Conservation (phyloP, 805 yeast species). For the Cyberlindnera japonica region DNA sequence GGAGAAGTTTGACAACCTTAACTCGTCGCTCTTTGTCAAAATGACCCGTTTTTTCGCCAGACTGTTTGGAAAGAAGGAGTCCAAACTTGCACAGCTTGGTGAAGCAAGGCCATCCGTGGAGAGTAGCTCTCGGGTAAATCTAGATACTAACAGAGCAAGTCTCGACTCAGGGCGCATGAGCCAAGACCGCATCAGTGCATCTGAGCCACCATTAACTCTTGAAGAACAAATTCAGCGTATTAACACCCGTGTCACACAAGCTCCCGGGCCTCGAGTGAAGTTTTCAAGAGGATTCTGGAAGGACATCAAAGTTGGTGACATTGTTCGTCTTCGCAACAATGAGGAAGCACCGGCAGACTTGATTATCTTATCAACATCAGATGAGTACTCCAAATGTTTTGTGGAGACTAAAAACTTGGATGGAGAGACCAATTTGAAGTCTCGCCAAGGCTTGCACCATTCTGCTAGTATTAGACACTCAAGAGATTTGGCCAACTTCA, state of each 20-base stretch:
- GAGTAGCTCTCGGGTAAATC: conserved; percentile 8
- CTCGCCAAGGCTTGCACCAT: conserved; percentile 64
- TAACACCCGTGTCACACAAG: conserved; percentile 1
- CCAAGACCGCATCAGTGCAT: neutral
- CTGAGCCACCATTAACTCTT: conserved; percentile 3
- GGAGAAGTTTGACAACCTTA: conserved; percentile 62
- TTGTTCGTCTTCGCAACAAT: conserved; percentile 63
- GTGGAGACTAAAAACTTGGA: conserved; percentile 80
- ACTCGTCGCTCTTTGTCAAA: conserved; percentile 28
- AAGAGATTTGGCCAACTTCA: conserved; percentile 43
- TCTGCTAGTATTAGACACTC: conserved; percentile 45
- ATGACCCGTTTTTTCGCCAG: conserved; percentile 20
- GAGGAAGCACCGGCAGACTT: conserved; percentile 82
- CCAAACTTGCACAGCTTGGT: conserved; percentile 5
- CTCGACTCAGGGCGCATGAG: conserved; percentile 4
- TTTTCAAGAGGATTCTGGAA: conserved; percentile 52
- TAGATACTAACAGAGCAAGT: conserved; percentile 3
- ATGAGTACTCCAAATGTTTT: conserved; percentile 61
- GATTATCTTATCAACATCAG: conserved; percentile 55
- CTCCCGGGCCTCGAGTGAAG: conserved; percentile 12
- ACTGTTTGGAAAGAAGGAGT: conserved; percentile 18
- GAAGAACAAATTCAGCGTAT: conserved; percentile 9
- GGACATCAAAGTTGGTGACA: conserved; percentile 67
- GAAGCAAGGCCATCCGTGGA: conserved; percentile 19
- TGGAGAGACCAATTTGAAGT: conserved; percentile 75